Base-by-base conservation (phyloP, 2,329 filamentous ascomycete genomes). In the Penicillium sp. region DNA sequence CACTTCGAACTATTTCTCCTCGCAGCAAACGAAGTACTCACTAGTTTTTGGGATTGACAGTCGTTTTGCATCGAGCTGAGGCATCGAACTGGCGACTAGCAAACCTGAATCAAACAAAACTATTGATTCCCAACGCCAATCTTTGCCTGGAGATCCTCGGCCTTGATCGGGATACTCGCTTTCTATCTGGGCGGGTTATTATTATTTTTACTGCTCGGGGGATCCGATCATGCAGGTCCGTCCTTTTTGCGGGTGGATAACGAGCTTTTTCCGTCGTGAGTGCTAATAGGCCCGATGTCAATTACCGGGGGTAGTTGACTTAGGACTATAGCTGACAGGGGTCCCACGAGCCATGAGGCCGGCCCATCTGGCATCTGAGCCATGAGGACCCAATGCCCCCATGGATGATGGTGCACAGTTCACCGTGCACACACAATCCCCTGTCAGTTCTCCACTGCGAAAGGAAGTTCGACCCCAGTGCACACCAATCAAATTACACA, bases 401-500 rank as follows among this genome's bases (percentile, higher is more conserved):
- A 22, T 22, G 22, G 22, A 19, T 11, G 6, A 13, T 33, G 22
- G 16, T 22, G 36, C 19, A 19, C 35, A 31, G 31, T 31, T 9
- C 31, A 31, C 31, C 10, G 31, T 10, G 31, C 24, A 27, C 6
- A 27, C 24, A 4, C 24, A 7, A 1, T 1, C 24, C 24, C 24
- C 24, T 27, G 24, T 27, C 4, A 27, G 24, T 27, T 27, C 55
- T 41, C 56, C 61, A 56, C 54, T 43, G 11, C n/a, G 50, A 27
- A 27, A 9, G 7, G 41, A 40, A 56, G 41, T 62, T 58, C 47
- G 40, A 14, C 44, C 4, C 22, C 44, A 2, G 9, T 6, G 36
- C 10, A 51, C 55, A 53, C 65, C 65, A 67, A 67, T 65, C 60
- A 64, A 7, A 27, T 27, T 11, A 14, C 46, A 11, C 16, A 61